Evolutionary conservation across 1,284 basidiomycete genomes (phyloP), one percentile per base, ranked within the genome.

Genomic region (Puccinia brachypodii): DNA sequence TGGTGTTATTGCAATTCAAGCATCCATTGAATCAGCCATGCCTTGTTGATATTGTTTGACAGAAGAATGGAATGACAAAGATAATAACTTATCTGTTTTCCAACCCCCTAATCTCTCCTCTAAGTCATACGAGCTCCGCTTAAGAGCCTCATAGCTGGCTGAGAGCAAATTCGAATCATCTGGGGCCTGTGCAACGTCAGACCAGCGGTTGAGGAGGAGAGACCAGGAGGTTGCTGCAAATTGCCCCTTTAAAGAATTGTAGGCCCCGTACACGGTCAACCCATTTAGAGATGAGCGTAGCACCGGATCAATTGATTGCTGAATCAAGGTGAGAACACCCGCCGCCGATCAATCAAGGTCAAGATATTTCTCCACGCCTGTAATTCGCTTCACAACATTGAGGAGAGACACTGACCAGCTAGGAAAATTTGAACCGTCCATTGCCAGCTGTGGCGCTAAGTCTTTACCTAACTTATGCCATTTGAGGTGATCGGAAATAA

Each of bases 191-290:
- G 13, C 31, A 62, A 62, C 8, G 11, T 62, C 31, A 36, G 60
- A 33, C 60, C 60, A 62, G 4, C 14, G 31, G 36, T 13, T 36
- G 1, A 62, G 22, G 62, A 66, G 62, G n/a, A 66, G 62, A 66
- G 62, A 66, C 56, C 56, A 58, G 56, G 62, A 66, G 62, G 62
- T n/a, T 1, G 36, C 33, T 6, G 62, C 33, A 66, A 66, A 66
- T 40, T 22, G 62, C 62, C 36, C 36, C 36, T 66, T 38, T 16
- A 66, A 36, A 40, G 62, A 66, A 40, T 22, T 7, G 33, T 66
- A 66, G 62, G 62, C 62, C 62, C 62, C 62, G 40, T 66, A 66
- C 62, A 38, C 62, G 2, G 62, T 40, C 62, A 40, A 33, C 19
- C 25, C 56, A 28, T 66, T 66, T 16, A 66, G 62, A 22, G 62